Percentiles rank a stretch among this genome's conserved stretches.
Conservation (phyloP, 345 rosid species). For the Gossypium herbaceum region DNA sequence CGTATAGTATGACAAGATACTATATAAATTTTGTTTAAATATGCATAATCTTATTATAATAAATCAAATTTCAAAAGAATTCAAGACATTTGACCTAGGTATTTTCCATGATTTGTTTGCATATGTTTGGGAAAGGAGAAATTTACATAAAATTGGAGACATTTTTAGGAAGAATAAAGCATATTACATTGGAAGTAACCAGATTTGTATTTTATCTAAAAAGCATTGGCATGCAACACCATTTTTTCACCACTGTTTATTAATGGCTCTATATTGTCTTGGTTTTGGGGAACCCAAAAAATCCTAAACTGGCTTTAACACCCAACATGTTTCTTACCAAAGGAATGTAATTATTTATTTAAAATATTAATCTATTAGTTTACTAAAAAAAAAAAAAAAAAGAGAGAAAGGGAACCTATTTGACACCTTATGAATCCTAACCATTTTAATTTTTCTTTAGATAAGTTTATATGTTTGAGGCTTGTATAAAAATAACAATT, state of each 20-base stretch:
- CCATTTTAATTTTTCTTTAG: too few species aligned
- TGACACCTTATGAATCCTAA: too few species aligned
- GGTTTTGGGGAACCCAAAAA: neutral
- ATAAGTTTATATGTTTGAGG: too few species aligned
- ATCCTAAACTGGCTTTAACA: conserved; percentile 4
- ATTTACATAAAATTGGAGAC: neutral
- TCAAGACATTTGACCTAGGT: neutral
- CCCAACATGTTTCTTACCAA: conserved; percentile 7
- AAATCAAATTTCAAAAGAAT: neutral
- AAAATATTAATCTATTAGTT: neutral
- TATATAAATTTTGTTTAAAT: too few species aligned
- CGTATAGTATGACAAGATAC: too few species aligned
- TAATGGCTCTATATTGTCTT: neutral
- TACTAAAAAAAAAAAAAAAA: too few species aligned
- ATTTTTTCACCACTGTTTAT: neutral
- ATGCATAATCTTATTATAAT: too few species aligned
- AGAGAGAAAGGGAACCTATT: conserved; percentile 20
- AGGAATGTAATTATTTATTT: conserved; percentile 14
- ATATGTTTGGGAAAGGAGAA: neutral
- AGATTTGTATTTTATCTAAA: neutral
- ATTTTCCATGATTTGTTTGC: neutral
- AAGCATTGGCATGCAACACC: neutral
- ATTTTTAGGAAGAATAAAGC: neutral
- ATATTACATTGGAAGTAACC: neutral
- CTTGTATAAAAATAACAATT: too few species aligned